Evolutionary conservation across 2,329 filamentous ascomycete genomes (phyloP), one percentile per base, ranked within the genome.

Genomic region (Cadophora sp.): DNA sequence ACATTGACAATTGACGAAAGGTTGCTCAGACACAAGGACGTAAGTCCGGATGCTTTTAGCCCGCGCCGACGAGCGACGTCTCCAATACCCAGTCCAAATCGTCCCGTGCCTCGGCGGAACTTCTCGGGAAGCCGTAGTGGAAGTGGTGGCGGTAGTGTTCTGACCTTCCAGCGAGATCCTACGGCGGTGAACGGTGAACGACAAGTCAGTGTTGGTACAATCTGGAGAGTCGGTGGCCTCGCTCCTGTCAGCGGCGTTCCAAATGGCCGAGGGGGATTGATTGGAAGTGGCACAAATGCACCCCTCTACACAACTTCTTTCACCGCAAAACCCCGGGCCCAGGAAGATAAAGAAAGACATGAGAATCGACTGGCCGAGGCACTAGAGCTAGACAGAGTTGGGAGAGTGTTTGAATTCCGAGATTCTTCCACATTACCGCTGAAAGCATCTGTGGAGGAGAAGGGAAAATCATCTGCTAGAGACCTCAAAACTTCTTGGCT

Each of bases 191-290:
- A 67, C 66, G 74, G 73, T 7, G 73, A 77, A 26, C 73, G 77
- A 64, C 76, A 77, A 65, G 76, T 88, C 69, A 94, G 91, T 77
- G 81, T 84, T 69, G 91, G 91, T 2, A 86, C 89, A 11, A 84
- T 95, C 22, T 97, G 92, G 93, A 87, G 89, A 22, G 89, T 96
- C 12, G 92, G 92, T 29, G 91, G 92, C n/a, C 77, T 87, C 11
- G 86, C 87, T 61, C 86, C 87, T n/a, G 81, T 83, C 8, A 82
- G 81, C 29, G 85, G 85, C 14, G 81, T 90, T 24, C 82, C 90
- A 58, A 84, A 91, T 78, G 91, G 90, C 1, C 85, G 85, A 68
- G 90, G 89, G 29, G 86, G 86, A 29, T 80, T 90, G 62, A 76
- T 92, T n/a, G 87, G 86, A 64, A 92, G 89, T 75, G 87, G 91